Conservation (phyloP, 1,284 basidiomycete genomes). For the Moesziomyces sp. region DNA sequence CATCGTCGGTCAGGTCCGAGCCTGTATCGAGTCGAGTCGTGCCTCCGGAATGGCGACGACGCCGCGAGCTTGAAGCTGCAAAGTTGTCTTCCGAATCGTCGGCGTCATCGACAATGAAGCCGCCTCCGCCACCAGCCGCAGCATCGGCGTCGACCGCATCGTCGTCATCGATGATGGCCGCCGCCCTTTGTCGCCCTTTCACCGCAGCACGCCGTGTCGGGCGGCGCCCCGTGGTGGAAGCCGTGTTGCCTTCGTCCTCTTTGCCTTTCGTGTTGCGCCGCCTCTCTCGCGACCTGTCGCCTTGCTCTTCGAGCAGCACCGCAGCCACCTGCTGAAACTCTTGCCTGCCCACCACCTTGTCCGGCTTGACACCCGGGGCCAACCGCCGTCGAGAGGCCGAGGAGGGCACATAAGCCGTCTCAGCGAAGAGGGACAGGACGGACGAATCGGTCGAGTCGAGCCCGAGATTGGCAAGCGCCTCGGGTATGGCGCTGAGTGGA, state of each 20-base stretch:
- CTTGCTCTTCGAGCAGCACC: conserved; percentile 29
- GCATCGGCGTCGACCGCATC: conserved; percentile 6
- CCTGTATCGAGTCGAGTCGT: conserved; percentile 15
- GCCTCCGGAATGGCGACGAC: neutral
- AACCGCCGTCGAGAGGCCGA: conserved; percentile 19
- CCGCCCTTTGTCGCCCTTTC: conserved; percentile 23
- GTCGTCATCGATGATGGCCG: conserved; percentile 14
- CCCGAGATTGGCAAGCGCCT: conserved; percentile 50
- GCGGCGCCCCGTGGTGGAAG: conserved; percentile 5
- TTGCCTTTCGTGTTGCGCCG: neutral
- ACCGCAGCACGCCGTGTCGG: conserved; percentile 32
- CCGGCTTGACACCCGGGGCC: conserved; percentile 12
- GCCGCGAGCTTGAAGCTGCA: conserved; percentile 5
- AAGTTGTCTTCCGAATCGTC: conserved; percentile 45
- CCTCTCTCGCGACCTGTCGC: neutral
- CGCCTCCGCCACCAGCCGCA: conserved; percentile 14
- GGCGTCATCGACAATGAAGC: conserved; percentile 32
- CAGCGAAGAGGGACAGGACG: conserved; percentile 43
- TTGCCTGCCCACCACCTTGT: conserved; percentile 49
- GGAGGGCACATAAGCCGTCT: conserved; percentile 35
- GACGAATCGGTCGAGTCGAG: conserved; percentile 36
- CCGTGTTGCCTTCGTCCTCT: neutral
- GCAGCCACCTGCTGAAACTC: conserved; percentile 51
- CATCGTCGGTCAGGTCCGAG: conserved; percentile 16
- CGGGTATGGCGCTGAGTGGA: conserved; percentile 46